Conservation (phyloP, 2,329 filamentous ascomycete genomes). For the Aspergillus sp. region DNA sequence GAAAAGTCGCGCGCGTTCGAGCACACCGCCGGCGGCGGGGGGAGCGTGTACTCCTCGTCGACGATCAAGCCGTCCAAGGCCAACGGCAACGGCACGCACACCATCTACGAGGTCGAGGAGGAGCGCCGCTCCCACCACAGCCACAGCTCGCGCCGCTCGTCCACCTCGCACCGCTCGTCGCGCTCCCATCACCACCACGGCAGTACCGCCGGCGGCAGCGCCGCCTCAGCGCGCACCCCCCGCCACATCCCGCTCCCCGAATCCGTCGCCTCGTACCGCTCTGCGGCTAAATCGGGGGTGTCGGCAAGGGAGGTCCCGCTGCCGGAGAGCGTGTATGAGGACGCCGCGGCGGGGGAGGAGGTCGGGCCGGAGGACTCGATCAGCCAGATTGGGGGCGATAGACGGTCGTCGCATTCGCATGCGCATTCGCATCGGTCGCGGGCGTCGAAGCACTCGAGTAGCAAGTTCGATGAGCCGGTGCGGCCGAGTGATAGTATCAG, state of each 20-base stretch:
- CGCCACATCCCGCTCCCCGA: slow-evolving; percentile 38
- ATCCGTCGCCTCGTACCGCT: slow-evolving; percentile 26
- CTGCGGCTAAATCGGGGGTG: slow-evolving; percentile 18
- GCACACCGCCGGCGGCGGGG: slow-evolving; percentile 8
- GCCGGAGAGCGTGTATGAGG: slow-evolving; percentile 32
- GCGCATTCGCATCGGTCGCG: slow-evolving; percentile 21
- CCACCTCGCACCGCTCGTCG: slow-evolving; percentile 20
- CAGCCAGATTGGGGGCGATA: slow-evolving; percentile 56
- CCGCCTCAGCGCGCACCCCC: slow-evolving; percentile 34
- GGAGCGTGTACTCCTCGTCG: slow-evolving; percentile 36
- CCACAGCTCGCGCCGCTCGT: slow-evolving; percentile 16
- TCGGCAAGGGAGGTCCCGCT: slow-evolving; percentile 30
- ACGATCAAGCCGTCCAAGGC: slow-evolving; percentile 36
- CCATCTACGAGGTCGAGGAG: slow-evolving; percentile 11
- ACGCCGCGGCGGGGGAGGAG: slow-evolving; percentile 52
- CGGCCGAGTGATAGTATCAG: slow-evolving; percentile 40
- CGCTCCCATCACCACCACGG: slow-evolving; percentile 21
- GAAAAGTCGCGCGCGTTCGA: slow-evolving; percentile 31
- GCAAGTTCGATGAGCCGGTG: slow-evolving; percentile 39
- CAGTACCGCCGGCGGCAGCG: slow-evolving; percentile 23
- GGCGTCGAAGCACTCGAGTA: slow-evolving; percentile 27
- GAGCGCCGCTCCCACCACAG: slow-evolving; percentile 21
- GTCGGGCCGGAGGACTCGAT: slow-evolving; percentile 80
- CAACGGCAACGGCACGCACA: slow-evolving; percentile 2
- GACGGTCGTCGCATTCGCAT: slow-evolving; percentile 26